These are phyloP conservation scores for Mycena pura DNA, from an alignment of 768 basidiomycete species.

Conservation along the genomic window DNA sequence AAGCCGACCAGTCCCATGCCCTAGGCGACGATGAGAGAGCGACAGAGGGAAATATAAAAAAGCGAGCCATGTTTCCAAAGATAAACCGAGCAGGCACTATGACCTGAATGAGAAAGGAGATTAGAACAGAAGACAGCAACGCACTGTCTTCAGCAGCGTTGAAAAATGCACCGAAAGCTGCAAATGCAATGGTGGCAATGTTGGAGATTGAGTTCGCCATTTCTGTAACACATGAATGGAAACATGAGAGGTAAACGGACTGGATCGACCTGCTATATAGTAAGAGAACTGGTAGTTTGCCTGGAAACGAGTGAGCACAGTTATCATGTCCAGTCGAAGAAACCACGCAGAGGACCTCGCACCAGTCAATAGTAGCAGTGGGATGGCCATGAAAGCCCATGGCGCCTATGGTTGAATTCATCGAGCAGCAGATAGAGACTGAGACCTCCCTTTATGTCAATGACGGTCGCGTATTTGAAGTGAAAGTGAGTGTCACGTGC, in stretches of 20 bases:
- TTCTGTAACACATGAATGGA: conserved; percentile 41
- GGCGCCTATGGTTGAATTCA: conserved; percentile 41
- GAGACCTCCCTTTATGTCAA: too few species aligned
- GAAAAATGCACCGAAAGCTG: conserved; percentile 53
- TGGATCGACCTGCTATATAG: conserved; percentile 58
- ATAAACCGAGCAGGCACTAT: conserved; percentile 50
- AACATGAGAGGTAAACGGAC: neutral
- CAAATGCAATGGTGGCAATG: conserved; percentile 60
- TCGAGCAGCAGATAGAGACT: too few species aligned
- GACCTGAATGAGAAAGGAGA: conserved; percentile 28
- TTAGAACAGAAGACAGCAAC: neutral
- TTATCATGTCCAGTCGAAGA: neutral
- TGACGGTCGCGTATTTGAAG: too few species aligned
- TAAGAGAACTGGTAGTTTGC: conserved; percentile 80
- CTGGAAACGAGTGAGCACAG: conserved; percentile 39
- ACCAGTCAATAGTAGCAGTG: conserved; percentile 78
- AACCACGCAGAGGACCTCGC: conserved; percentile 51
- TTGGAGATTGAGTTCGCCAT: conserved; percentile 80
- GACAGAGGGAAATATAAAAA: neutral
- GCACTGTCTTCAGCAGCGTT: conserved; percentile 4
- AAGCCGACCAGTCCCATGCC: conserved; percentile 75
- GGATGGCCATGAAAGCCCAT: conserved; percentile 66
- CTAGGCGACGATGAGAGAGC: conserved; percentile 38
- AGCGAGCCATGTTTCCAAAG: conserved; percentile 48
- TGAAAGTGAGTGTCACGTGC: too few species aligned